Percentiles rank a stretch among this genome's conserved stretches.
phyloP scores from a whole-genome alignment of 2,329 filamentous ascomycete species.

The Pseudogymnoascus sp. region DNA sequence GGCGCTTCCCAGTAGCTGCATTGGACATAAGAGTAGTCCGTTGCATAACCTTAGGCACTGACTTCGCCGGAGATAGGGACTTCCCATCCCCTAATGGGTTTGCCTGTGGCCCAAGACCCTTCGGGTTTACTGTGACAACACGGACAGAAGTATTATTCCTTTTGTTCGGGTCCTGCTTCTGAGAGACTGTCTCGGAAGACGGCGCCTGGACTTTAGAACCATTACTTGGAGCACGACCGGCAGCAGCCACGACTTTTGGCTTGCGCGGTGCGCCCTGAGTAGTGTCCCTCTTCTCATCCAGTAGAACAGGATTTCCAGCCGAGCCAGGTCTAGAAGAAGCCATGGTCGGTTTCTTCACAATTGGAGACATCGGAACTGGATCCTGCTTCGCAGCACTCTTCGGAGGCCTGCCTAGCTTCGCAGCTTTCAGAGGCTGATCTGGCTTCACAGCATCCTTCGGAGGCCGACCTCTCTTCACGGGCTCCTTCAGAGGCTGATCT shows the following conservation, averaged over 20 bases:
- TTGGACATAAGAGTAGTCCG: background rate
- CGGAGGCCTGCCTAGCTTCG: background rate
- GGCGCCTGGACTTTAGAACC: background rate
- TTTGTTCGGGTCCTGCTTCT: background rate
- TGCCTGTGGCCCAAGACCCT: background rate
- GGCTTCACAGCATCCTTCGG: background rate
- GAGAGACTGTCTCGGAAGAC: background rate
- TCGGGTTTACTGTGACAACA: background rate
- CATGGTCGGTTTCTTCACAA: background rate
- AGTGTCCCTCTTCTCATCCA: background rate
- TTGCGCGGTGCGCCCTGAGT: background rate
- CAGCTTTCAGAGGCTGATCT: background rate
- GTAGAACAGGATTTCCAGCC: background rate
- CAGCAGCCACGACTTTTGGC: background rate
- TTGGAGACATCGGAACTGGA: background rate
- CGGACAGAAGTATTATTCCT: background rate
- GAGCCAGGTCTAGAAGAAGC: background rate
- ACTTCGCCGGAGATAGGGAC: background rate
- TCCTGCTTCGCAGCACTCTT: background rate
- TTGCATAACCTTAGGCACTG: background rate
- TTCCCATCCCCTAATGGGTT: background rate
- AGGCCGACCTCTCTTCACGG: background rate
- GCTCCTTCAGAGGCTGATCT: background rate
- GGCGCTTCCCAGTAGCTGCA: background rate
- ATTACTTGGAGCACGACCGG: background rate